Conservation (phyloP, 2,329 filamentous ascomycete genomes). For the Epichloe gansuensis region DNA sequence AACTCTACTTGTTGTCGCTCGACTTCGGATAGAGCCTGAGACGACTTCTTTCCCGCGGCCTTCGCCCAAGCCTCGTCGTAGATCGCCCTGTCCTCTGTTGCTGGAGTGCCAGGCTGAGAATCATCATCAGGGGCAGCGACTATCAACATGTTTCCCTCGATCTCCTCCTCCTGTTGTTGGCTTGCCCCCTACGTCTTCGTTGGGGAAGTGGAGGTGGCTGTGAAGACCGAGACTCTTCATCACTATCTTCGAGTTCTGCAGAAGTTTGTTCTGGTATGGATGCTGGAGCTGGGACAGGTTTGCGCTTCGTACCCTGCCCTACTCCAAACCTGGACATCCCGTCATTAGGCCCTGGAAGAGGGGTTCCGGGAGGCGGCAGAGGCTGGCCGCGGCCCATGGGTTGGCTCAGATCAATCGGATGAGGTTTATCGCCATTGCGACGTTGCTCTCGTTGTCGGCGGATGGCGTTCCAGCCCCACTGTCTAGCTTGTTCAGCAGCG, state of each 20-base stretch:
- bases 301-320: constrained; percentile 51
- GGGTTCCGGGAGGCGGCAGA: constrained; percentile 67
- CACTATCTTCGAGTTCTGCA: constrained; percentile 14
- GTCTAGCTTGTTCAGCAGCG: constrained; percentile 41
- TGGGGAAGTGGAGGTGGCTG: constrained; percentile 37
- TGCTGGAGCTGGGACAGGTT: constrained; percentile 44
- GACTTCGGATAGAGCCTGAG: constrained; percentile 6
- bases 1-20: not conserved
- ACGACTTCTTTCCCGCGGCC: not conserved
- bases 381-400: constrained; percentile 78
- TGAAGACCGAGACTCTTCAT: constrained; percentile 13
- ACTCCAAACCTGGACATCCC: constrained; percentile 45
- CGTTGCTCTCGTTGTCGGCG: constrained; percentile 36
- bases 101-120: constrained; percentile 44
- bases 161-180: constrained; percentile 22
- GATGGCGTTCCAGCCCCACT: constrained; percentile 48
- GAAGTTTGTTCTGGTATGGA: constrained; percentile 15
- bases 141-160: constrained; percentile 45
- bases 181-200: constrained; percentile 25
- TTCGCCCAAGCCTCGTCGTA: constrained; percentile 10
- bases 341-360: constrained; percentile 55
- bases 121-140: constrained; percentile 51
- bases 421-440: constrained; percentile 19
- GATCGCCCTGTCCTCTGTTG: constrained; percentile 21
- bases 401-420: constrained; percentile 38